A percentile compares a stretch with the other conserved stretches of the same genome.
Evolutionary conservation across 2,329 filamentous ascomycete species (phyloP).

Genomic region (Xylariales sp.): DNA sequence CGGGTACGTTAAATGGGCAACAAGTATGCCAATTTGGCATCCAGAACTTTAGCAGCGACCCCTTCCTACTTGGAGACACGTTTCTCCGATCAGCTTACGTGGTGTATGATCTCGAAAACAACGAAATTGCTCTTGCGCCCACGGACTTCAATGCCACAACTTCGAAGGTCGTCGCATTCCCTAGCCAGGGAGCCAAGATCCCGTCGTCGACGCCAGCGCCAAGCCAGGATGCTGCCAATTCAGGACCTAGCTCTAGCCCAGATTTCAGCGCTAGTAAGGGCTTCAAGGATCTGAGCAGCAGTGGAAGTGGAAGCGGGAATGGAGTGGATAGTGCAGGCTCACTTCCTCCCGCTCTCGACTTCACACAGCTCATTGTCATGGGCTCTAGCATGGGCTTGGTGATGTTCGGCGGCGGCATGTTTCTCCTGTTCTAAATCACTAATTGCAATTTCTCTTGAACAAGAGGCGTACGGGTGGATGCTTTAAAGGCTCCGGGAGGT

Average conservation of each 20-base stretch:
- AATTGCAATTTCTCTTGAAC: conserved; percentile 16
- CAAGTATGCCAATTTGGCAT: conserved; percentile 67
- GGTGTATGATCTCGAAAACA: conserved; percentile 69
- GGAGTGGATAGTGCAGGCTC: conserved; percentile 35
- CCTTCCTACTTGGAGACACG: conserved; percentile 66
- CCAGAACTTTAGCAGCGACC: conserved; percentile 57
- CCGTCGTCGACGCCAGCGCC: conserved; percentile 61
- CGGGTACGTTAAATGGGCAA: conserved; percentile 54
- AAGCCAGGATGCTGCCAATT: conserved; percentile 49
- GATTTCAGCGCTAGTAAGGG: conserved; percentile 53
- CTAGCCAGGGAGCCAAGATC: conserved; percentile 61
- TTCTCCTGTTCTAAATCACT: conserved; percentile 41
- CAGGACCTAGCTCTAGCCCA: conserved; percentile 40
- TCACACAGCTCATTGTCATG: conserved; percentile 45
- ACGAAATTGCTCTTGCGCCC: conserved; percentile 65
- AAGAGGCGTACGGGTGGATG: conserved; percentile 23
- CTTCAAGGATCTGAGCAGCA: conserved; percentile 47
- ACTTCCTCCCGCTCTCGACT: conserved; percentile 39
- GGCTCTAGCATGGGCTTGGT: conserved; percentile 49
- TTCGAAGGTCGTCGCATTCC: conserved; percentile 62
- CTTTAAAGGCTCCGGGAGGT: conserved; percentile 7
- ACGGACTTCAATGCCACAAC: conserved; percentile 67
- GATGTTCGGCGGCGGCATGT: conserved; percentile 52
- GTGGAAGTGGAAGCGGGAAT: not conserved
- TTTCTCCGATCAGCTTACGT: conserved; percentile 71